Evolutionary conservation across 2,329 filamentous ascomycete species (phyloP).

Genomic region (Nemania sp.): DNA sequence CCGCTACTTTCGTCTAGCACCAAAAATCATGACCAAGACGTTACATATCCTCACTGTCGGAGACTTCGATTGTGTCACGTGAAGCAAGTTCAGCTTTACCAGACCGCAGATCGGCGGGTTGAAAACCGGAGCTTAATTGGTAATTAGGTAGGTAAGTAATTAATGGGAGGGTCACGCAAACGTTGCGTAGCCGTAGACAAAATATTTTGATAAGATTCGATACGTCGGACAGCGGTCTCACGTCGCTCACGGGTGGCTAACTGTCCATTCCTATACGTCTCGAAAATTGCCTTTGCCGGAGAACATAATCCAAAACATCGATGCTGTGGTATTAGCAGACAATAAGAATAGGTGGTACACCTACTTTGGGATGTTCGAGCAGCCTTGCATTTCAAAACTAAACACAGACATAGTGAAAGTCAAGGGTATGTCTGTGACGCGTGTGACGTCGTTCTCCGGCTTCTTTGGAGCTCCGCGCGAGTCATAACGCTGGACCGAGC

Average conservation of each 20-base stretch:
- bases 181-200: slow-evolving; percentile 38
- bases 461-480: slow-evolving; percentile 49
- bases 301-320: slow-evolving; percentile 48
- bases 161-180: slow-evolving; percentile 42
- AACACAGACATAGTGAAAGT: slow-evolving; percentile 45
- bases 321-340: slow-evolving; percentile 46
- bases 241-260: slow-evolving; percentile 44
- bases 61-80: slow-evolving; percentile 39
- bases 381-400: slow-evolving; percentile 43
- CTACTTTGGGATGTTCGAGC: slow-evolving; percentile 46
- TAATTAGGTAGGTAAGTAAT: too few species aligned
- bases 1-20: too few species aligned
- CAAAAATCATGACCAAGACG: slow-evolving; percentile 44
- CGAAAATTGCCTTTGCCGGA: slow-evolving; percentile 39
- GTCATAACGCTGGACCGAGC: slow-evolving; percentile 44
- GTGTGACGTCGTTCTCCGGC: slow-evolving; percentile 37
- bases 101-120: slow-evolving; percentile 45
- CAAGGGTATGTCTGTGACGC: slow-evolving; percentile 29
- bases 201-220: too few species aligned
- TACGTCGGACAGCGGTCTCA: too few species aligned
- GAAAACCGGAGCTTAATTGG: too few species aligned
- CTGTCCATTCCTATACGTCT: slow-evolving; percentile 44
- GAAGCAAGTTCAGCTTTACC: slow-evolving; percentile 44
- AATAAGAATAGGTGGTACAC: slow-evolving; percentile 43
- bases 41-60: slow-evolving; percentile 45